These are phyloP conservation scores for Bruguiera hainesii DNA, from an alignment of 441 rosid species.

Conservation along the genomic window DNA sequence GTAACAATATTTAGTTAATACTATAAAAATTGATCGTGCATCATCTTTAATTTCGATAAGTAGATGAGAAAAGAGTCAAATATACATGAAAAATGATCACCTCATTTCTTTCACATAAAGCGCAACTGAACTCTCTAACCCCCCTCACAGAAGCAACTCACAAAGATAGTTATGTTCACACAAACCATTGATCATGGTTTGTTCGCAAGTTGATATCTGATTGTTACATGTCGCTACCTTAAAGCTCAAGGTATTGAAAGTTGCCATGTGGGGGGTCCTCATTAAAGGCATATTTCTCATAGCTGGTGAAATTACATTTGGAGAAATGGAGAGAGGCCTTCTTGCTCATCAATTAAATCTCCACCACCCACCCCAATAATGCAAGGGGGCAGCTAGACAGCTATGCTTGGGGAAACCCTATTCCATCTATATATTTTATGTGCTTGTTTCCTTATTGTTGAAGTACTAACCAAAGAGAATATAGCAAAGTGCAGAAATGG, in stretches of 20 bases:
- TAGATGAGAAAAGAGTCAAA: no score
- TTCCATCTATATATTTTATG: neutral
- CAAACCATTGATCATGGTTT: neutral
- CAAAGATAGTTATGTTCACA: neutral
- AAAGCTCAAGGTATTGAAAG: neutral
- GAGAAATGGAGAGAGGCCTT: neutral
- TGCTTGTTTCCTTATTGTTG: neutral
- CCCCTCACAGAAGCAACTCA: no score
- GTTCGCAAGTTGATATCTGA: neutral
- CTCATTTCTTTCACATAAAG: no score
- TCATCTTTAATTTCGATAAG: no score
- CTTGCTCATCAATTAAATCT: neutral
- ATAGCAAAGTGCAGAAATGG: slow-evolving; percentile 28
- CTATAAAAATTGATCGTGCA: no score
- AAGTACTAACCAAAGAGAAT: neutral
- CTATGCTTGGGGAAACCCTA: neutral
- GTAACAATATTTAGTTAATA: no score
- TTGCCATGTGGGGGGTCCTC: neutral
- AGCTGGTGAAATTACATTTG: neutral
- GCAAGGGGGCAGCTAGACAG: neutral
- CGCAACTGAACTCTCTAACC: no score
- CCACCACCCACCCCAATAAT: neutral
- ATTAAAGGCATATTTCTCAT: neutral
- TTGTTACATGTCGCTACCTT: neutral
- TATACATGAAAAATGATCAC: no score